Conservation (phyloP, 108 stramenopile genomes). For the Fistulifera solaris region DNA sequence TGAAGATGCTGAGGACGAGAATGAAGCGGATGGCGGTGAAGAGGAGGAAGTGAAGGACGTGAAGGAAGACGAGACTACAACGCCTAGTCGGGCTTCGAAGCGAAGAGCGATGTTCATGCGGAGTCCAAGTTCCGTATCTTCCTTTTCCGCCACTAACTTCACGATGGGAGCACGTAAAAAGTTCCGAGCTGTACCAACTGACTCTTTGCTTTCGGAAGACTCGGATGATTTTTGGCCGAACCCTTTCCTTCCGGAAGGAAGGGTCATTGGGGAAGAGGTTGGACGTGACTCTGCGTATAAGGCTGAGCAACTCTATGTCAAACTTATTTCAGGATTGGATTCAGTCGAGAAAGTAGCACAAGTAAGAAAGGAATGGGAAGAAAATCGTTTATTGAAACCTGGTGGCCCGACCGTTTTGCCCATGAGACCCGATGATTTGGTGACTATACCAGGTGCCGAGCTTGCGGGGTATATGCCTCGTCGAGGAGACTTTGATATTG, state of each 20-base stretch:
- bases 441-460: conserved; percentile 59
- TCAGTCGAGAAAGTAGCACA: conserved; percentile 41
- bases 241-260: conserved; percentile 51
- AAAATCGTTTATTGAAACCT: conserved; percentile 37
- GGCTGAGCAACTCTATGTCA: conserved; percentile 68
- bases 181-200: conserved; percentile 55
- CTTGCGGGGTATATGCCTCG: conserved; percentile 87
- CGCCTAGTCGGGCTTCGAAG: conserved; percentile 29
- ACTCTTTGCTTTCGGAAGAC: conserved; percentile 31
- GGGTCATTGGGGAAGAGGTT: conserved; percentile 62
- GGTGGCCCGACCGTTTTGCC: conserved; percentile 73
- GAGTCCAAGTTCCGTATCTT: conserved; percentile 2
- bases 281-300: conserved; percentile 60
- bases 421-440: conserved; percentile 61
- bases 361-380: conserved; percentile 60
- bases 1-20: conserved; percentile 10
- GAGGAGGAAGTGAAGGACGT: not conserved
- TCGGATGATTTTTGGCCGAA: conserved; percentile 49
- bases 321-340: conserved; percentile 26
- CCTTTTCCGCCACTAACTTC: not conserved
- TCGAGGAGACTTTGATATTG: conserved; percentile 93
- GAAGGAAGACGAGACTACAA: conserved; percentile 18
- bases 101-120: conserved; percentile 11
- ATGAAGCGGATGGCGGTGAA: not conserved
- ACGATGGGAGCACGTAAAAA: conserved; percentile 18